Conservation (phyloP, 768 basidiomycete genomes). For the Leccinum olivaceopallidum region DNA sequence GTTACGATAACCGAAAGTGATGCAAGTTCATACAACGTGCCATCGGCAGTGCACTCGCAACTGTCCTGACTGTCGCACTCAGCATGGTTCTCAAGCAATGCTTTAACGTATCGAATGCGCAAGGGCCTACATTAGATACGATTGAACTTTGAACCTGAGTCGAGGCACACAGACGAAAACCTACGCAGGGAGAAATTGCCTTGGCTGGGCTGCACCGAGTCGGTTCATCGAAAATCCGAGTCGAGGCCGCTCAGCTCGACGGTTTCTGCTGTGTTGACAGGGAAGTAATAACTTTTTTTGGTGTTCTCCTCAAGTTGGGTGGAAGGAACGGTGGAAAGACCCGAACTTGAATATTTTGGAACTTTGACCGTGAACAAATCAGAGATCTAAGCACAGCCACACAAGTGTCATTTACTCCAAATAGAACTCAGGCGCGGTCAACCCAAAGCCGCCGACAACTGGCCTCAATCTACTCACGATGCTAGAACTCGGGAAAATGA, state of each 20-base stretch:
- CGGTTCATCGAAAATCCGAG: background rate
- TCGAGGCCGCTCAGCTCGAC: background rate
- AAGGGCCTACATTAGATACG: constrained; percentile 1
- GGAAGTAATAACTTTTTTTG: background rate
- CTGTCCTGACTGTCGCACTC: background rate
- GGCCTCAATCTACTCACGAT: background rate
- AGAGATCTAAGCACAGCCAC: background rate
- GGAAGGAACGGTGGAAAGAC: constrained; percentile 2
- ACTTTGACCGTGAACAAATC: too few species aligned
- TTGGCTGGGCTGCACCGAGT: background rate
- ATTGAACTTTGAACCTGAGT: background rate
- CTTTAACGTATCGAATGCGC: background rate
- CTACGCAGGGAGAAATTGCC: background rate
- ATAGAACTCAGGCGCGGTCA: background rate
- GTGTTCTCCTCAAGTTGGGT: background rate
- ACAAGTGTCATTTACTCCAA: background rate
- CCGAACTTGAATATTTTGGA: background rate
- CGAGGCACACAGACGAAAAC: background rate
- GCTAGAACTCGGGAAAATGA: background rate
- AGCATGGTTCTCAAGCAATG: background rate
- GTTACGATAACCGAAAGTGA: background rate
- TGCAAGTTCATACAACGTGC: background rate
- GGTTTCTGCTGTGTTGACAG: constrained; percentile 7
- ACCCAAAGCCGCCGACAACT: background rate
- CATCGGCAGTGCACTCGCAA: constrained; percentile 2